Base-by-base conservation (phyloP, 2,329 filamentous ascomycete genomes). In the Botrytis pseudocinerea region DNA sequence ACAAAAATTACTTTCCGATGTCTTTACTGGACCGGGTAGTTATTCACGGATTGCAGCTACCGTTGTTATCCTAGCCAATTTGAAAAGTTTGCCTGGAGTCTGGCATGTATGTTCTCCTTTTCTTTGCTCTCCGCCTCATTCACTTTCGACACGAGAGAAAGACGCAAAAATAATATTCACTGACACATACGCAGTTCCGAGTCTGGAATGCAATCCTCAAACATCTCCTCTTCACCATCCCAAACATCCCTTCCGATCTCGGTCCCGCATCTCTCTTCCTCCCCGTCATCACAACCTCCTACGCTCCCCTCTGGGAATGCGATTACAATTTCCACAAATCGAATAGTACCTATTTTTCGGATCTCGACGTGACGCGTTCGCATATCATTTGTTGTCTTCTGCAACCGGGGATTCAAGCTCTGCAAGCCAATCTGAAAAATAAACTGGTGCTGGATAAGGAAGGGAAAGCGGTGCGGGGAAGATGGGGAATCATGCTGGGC, bases 291-390 rank as follows among this genome's bases (percentile, higher is more conserved):
- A 88, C 89, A 9, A 84, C 83, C 40, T 88, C 88, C 1, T 86
- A 87, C 77, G 87, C 89, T 4, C 86, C 89, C 0, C 81, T 91
- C 71, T 82, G 87, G 73, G 91, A 93, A 82, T 90, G 85, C 77
- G 91, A 93, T 80, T 92, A 92, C 84, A 93, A 93, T 81, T 78
- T 92, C 71, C 91, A 93, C 83, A 93, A 93, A 79, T 90, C 87
- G 62, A 93, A 93, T 81, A 87, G 85, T 76, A 92, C 91, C 2
- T 93, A 92, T 81, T 93, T 92, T 80, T 84, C 87, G 62, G 91
- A 93, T 79, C 86, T 92, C 70, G 91, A 93, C 79, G 86, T 92
- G 66, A 90, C 92, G 57, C 92, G 96, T 73, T 92, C 92, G 0
- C 93, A 97, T 76, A 88, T 96, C 14, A 89, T 97, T 70, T 91